Percentiles rank a stretch among this genome's conserved stretches.
Evolutionary conservation across 768 basidiomycete genomes (phyloP).

Genomic region (Galerina sulciceps): DNA sequence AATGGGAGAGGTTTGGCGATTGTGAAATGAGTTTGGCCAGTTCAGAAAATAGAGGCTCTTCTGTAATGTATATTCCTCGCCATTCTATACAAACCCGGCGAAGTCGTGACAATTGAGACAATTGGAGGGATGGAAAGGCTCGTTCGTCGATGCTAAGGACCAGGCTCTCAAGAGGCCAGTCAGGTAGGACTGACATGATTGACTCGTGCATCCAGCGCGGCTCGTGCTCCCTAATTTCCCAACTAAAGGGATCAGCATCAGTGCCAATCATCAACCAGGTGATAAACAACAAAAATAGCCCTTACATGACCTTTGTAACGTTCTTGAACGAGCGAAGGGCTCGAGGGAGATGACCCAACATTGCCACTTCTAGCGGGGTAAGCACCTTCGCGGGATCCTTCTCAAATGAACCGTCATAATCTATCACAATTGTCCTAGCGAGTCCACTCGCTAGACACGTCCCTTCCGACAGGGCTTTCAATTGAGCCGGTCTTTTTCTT

Average conservation of each 20-base stretch:
- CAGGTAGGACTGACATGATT: background rate
- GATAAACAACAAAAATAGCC: background rate
- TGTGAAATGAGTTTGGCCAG: background rate
- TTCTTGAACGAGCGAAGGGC: conserved; percentile 3
- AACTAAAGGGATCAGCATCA: background rate
- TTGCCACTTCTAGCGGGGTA: background rate
- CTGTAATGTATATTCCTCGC: background rate
- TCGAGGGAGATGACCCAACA: background rate
- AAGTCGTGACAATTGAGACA: background rate
- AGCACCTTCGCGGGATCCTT: background rate
- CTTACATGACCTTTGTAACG: conserved; percentile 9
- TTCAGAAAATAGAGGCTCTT: background rate
- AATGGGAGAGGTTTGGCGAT: background rate
- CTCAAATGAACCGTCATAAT: conserved; percentile 1
- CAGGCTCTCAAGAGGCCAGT: background rate
- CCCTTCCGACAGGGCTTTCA: background rate
- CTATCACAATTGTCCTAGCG: conserved; percentile 3
- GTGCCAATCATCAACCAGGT: background rate
- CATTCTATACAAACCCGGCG: background rate
- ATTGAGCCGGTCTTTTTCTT: background rate
- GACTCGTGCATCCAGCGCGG: background rate
- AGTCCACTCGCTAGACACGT: background rate
- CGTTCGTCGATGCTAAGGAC: background rate
- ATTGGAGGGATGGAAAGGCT: background rate
- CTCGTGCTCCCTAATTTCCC: background rate